These are phyloP conservation scores for Termitomyces sp. DNA, from an alignment of 768 basidiomycete species.

Conservation along the genomic window DNA sequence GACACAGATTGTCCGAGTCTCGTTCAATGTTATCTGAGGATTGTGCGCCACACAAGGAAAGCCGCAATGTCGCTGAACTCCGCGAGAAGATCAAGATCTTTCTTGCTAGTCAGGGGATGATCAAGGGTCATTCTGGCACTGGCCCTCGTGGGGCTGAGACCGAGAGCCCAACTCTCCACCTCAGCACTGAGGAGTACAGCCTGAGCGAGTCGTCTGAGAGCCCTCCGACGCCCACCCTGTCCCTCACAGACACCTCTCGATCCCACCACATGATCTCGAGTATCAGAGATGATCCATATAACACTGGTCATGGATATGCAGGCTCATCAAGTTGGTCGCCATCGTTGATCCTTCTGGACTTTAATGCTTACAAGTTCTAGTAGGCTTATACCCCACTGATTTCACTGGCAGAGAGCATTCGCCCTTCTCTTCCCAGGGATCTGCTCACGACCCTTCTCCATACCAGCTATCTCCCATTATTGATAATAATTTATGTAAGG, in stretches of 20 bases:
- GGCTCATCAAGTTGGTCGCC: constrained; percentile 18
- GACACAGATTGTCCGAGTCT: background rate
- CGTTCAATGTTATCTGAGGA: background rate
- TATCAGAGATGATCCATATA: constrained; percentile 19
- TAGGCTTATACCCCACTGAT: constrained; percentile 12
- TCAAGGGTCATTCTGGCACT: constrained; percentile 80
- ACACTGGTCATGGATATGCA: constrained; percentile 2
- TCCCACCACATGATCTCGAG: constrained; percentile 19
- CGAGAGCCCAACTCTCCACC: constrained; percentile 52
- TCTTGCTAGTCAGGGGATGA: constrained; percentile 81
- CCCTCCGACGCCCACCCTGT: constrained; percentile 27
- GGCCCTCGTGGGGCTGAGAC: constrained; percentile 56
- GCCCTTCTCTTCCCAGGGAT: constrained; percentile 20
- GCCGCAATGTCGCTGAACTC: constrained; percentile 60
- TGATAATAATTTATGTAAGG: constrained; percentile 67
- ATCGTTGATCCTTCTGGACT: constrained; percentile 22
- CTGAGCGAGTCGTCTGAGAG: constrained; percentile 33
- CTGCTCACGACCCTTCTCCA: constrained; percentile 16
- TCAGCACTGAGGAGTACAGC: constrained; percentile 41
- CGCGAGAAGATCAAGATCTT: constrained; percentile 79
- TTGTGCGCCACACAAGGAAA: constrained; percentile 46
- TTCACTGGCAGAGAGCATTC: constrained; percentile 15
- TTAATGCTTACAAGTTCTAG: constrained; percentile 14
- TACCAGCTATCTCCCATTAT: constrained; percentile 16
- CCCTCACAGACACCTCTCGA: constrained; percentile 18